Conservation (phyloP, 2,329 filamentous ascomycete species). For the Claviceps cyperi region DNA sequence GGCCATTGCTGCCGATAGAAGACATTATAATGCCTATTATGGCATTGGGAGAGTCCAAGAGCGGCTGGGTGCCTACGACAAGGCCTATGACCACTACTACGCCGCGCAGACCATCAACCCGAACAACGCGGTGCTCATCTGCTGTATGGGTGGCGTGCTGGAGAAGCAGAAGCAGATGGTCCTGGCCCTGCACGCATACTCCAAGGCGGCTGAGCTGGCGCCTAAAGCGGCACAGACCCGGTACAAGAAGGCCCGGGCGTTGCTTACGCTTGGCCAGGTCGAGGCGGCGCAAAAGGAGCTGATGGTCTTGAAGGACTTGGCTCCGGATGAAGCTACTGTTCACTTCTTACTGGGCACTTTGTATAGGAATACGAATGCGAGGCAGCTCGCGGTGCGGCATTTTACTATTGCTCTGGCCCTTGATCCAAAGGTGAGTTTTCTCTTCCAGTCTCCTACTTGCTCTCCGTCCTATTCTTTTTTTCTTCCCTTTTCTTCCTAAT, state of each 20-base stretch:
- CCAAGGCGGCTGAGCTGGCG: constrained; percentile 66
- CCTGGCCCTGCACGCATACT: constrained; percentile 68
- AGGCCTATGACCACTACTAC: constrained; percentile 82
- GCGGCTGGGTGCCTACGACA: constrained; percentile 79
- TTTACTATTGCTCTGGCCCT: constrained; percentile 91
- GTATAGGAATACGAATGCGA: constrained; percentile 59
- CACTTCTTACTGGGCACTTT: constrained; percentile 86
- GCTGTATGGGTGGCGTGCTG: constrained; percentile 78
- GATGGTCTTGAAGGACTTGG: constrained; percentile 76
- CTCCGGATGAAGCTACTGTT: constrained; percentile 88
- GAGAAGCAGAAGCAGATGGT: constrained; percentile 77
- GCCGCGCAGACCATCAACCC: constrained; percentile 83
- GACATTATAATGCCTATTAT: constrained; percentile 98
- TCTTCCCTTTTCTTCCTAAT: not conserved
- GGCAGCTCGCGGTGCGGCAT: constrained; percentile 72
- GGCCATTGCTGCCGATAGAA: constrained; percentile 70
- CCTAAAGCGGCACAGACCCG: constrained; percentile 70
- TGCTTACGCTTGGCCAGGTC: constrained; percentile 61
- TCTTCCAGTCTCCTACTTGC: too few relatives aligned
- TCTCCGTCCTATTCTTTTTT: not conserved
- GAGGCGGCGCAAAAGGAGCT: constrained; percentile 68
- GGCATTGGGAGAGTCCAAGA: constrained; percentile 74
- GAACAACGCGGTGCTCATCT: constrained; percentile 81
- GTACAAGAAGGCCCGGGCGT: constrained; percentile 81
- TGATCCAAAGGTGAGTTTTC: constrained; percentile 70